phyloP scores from a whole-genome alignment of 1,284 basidiomycete species.

The Cystobasidium pallidum region DNA sequence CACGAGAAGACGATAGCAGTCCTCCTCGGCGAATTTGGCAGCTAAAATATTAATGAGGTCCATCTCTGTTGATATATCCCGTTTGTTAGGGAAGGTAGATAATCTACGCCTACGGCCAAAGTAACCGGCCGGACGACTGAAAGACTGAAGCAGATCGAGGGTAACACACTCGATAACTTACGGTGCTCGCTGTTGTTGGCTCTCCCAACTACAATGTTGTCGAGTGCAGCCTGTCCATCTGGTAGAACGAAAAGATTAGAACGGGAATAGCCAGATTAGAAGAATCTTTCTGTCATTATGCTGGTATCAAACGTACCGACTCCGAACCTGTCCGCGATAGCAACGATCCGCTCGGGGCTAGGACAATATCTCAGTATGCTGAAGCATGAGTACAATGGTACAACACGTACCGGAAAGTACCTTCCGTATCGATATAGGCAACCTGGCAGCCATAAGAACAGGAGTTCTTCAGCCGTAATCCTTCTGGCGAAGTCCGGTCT shows the following conservation, averaged over 20 bases:
- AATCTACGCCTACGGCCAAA: too few relatives aligned
- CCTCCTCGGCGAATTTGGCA: conserved; percentile 54
- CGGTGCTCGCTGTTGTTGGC: conserved; percentile 87
- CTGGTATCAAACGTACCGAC: conserved; percentile 60
- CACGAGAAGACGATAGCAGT: conserved; percentile 63
- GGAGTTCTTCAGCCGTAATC: neutral
- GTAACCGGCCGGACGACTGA: too few relatives aligned
- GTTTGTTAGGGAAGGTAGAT: too few relatives aligned
- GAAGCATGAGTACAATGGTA: neutral
- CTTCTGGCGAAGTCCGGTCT: too few relatives aligned
- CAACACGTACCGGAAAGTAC: conserved; percentile 58
- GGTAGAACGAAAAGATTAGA: neutral
- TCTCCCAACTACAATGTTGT: conserved; percentile 77
- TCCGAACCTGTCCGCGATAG: conserved; percentile 87
- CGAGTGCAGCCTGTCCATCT: conserved; percentile 71
- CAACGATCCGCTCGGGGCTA: conserved; percentile 82
- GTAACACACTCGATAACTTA: conserved; percentile 52
- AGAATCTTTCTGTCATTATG: neutral
- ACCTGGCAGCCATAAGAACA: conserved; percentile 60
- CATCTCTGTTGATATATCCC: conserved; percentile 63
- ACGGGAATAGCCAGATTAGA: neutral
- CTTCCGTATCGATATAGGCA: conserved; percentile 92
- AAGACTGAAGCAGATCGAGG: too few relatives aligned
- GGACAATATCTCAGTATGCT: conserved; percentile 59
- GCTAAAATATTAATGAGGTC: conserved; percentile 84